phyloP scores from a whole-genome alignment of 1,284 basidiomycete genomes.

The Rhodotorula sp. region DNA sequence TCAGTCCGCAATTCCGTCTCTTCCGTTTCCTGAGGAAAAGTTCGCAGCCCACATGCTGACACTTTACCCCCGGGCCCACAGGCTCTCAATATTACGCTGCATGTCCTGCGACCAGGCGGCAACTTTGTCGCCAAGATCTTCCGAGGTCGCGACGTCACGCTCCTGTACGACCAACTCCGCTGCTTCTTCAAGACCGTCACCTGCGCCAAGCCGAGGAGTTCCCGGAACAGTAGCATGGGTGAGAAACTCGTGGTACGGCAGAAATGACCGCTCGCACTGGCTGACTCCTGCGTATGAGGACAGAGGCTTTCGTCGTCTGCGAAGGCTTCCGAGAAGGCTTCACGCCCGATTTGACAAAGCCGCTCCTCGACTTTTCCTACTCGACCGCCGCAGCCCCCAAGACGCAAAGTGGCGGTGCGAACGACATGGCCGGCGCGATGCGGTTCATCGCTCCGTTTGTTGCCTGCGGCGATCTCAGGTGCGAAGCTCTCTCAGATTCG shows the following conservation, averaged over 20 bases:
- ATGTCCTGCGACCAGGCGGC: slow-evolving; percentile 55
- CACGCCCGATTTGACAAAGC: slow-evolving; percentile 41
- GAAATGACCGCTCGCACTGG: no score
- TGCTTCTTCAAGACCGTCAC: slow-evolving; percentile 54
- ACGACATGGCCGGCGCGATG: slow-evolving; percentile 35
- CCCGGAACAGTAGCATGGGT: slow-evolving; percentile 46
- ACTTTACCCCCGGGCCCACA: slow-evolving; percentile 23
- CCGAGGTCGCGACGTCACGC: slow-evolving; percentile 52
- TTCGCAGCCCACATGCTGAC: neutral
- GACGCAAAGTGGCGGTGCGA: slow-evolving; percentile 5
- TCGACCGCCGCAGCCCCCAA: slow-evolving; percentile 10
- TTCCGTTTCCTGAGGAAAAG: no score
- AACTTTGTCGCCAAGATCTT: slow-evolving; percentile 62
- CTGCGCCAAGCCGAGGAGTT: slow-evolving; percentile 50
- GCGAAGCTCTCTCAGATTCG: neutral
- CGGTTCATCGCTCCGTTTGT: slow-evolving; percentile 45
- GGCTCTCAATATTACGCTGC: slow-evolving; percentile 57
- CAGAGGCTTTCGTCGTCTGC: slow-evolving; percentile 59
- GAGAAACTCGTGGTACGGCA: neutral
- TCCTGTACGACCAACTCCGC: slow-evolving; percentile 52
- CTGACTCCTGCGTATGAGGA: slow-evolving; percentile 14
- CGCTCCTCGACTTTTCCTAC: slow-evolving; percentile 43
- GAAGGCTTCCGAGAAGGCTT: slow-evolving; percentile 52
- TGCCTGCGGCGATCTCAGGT: slow-evolving; percentile 47
- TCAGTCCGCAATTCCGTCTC: slow-evolving; percentile 38